Evolutionary conservation across 106 monocot species (phyloP).

Genomic region (Chionographis japonica): DNA sequence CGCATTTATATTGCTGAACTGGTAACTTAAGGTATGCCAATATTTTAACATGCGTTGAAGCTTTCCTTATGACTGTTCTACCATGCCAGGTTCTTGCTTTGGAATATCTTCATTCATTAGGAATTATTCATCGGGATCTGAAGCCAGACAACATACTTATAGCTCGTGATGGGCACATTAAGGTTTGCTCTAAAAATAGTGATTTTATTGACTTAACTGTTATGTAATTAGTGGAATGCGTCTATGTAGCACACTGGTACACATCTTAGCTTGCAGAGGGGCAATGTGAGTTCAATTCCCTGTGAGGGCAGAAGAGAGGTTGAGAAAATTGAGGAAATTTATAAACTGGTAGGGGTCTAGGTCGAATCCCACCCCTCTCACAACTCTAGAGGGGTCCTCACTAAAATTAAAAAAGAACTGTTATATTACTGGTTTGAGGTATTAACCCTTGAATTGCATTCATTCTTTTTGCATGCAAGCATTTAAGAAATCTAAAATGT

Average conservation of each 20-base stretch:
- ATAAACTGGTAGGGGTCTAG: too few relatives aligned
- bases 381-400: too few relatives aligned
- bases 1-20: conserved; percentile 67
- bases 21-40: conserved; percentile 14
- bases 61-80: background rate
- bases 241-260: too few relatives aligned
- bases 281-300: too few relatives aligned
- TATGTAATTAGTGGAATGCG: background rate
- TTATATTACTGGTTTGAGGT: too few relatives aligned
- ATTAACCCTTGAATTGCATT: background rate
- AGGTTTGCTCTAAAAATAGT: conserved; percentile 29
- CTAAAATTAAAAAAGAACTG: too few relatives aligned
- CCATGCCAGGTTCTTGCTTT: conserved; percentile 66
- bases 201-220: background rate
- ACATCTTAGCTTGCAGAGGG: too few relatives aligned
- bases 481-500: background rate
- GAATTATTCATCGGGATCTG: conserved; percentile 68
- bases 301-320: too few relatives aligned
- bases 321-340: too few relatives aligned
- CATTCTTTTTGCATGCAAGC: background rate
- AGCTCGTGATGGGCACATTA: conserved; percentile 73
- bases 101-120: conserved; percentile 68
- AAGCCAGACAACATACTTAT: conserved; percentile 75
- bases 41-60: background rate
- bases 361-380: too few relatives aligned